Percentiles rank a stretch among this genome's conserved stretches.
Conservation (phyloP, 148 eudicot genomes). For the Chenopodium suecicum region DNA sequence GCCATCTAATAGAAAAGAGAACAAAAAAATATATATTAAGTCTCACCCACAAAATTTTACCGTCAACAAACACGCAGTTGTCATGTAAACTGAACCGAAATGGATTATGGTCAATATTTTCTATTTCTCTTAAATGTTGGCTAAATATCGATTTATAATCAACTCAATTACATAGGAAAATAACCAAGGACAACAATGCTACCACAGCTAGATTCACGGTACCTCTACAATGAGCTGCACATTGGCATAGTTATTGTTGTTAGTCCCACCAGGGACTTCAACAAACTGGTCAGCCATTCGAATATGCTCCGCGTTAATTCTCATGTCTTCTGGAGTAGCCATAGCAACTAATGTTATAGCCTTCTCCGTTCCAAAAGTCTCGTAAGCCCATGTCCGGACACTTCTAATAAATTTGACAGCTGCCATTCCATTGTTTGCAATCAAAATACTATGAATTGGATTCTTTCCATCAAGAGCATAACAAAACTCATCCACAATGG, state of each 20-base stretch:
- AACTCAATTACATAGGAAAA: background rate
- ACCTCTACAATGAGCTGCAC: slow-evolving; percentile 99
- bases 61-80: background rate
- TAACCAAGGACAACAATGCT: background rate
- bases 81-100: background rate
- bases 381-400: slow-evolving; percentile 91
- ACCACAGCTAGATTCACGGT: background rate
- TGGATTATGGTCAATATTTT: background rate
- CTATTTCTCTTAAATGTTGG: background rate
- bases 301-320: slow-evolving; percentile 96
- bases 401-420: slow-evolving; percentile 97
- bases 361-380: slow-evolving; percentile 94
- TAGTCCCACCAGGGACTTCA: slow-evolving; percentile 99
- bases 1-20: slow-evolving; percentile 59
- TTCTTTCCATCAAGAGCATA: slow-evolving; percentile 73
- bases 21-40: background rate
- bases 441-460: slow-evolving; percentile 88
- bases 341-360: slow-evolving; percentile 95
- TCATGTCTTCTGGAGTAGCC: slow-evolving; percentile 99
- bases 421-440: slow-evolving; percentile 99
- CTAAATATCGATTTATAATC: background rate
- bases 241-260: slow-evolving; percentile 97
- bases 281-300: slow-evolving; percentile 97
- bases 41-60: background rate
- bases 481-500: slow-evolving; percentile 83